Conservation (phyloP, 179 eudicot genomes). For the Silene coronaria region DNA sequence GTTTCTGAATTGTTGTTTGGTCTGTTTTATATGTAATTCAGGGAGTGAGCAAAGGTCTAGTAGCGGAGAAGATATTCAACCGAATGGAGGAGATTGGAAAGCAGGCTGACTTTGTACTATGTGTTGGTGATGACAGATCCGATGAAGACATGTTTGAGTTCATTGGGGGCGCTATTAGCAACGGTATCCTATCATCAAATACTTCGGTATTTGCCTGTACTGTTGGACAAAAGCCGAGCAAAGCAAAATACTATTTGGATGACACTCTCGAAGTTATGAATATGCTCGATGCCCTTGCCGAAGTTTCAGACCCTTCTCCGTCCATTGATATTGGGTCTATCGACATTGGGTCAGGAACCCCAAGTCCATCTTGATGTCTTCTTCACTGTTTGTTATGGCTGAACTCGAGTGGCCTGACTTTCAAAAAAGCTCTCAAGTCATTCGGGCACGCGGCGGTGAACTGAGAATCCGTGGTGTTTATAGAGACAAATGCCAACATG, state of each 20-base stretch:
- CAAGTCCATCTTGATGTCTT: constrained; percentile 10
- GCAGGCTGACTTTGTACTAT: constrained; percentile 72
- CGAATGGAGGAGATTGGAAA: constrained; percentile 50
- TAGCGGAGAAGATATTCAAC: constrained; percentile 55
- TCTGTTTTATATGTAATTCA: constrained; percentile 20
- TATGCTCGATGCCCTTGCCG: constrained; percentile 40
- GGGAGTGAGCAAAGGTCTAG: constrained; percentile 84
- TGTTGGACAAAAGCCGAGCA: constrained; percentile 83
- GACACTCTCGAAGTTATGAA: constrained; percentile 52
- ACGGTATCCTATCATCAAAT: constrained; percentile 53
- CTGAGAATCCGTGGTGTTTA: neutral
- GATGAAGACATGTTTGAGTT: constrained; percentile 96
- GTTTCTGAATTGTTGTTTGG: neutral
- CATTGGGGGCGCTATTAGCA: constrained; percentile 46
- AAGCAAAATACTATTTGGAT: constrained; percentile 71
- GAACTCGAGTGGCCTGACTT: no score
- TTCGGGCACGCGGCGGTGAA: neutral
- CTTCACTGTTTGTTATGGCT: constrained; percentile 8
- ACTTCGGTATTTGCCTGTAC: constrained; percentile 79
- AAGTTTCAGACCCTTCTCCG: constrained; percentile 29
- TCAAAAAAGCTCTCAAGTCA: no score
- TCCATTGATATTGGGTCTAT: constrained; percentile 14
- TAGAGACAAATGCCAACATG: neutral
- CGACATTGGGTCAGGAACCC: constrained; percentile 14
- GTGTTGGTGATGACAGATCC: constrained; percentile 80